These are phyloP conservation scores for Apophysomyces ossiformis DNA, from an alignment of 371 early-diverging fungal species.

Conservation along the genomic window DNA sequence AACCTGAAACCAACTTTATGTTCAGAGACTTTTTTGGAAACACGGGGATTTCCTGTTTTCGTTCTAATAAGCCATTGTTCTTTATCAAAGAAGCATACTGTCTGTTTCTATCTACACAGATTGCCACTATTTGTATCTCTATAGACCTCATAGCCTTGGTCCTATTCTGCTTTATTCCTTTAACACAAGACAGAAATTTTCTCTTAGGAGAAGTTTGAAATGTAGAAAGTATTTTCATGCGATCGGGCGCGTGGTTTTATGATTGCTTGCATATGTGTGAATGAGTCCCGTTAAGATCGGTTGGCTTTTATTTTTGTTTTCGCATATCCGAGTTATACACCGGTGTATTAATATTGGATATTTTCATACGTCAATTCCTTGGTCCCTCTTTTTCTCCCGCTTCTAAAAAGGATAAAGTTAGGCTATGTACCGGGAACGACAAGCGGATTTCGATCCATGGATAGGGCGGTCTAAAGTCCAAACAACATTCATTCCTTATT, in stretches of 20 bases:
- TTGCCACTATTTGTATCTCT: too few species aligned
- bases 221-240: not conserved
- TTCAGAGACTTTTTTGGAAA: not conserved
- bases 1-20: not conserved
- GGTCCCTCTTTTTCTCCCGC: not conserved
- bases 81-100: not conserved
- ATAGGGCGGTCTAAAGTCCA: constrained; percentile 2
- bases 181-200: not conserved
- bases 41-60: too few species aligned
- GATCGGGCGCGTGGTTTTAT: not conserved
- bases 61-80: not conserved
- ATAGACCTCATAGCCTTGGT: too few species aligned
- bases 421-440: constrained; percentile 8
- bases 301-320: not conserved
- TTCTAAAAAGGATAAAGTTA: not conserved
- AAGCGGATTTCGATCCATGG: not conserved
- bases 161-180: not conserved
- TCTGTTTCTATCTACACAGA: too few species aligned
- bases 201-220: not conserved
- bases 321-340: constrained; percentile 5
- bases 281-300: not conserved
- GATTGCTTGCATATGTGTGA: constrained; percentile 6
- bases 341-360: not conserved
- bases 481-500: not conserved
- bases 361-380: not conserved